Evolutionary conservation across 176 grass and related monocot species (phyloP).

Genomic region (Carex myosuroides): DNA sequence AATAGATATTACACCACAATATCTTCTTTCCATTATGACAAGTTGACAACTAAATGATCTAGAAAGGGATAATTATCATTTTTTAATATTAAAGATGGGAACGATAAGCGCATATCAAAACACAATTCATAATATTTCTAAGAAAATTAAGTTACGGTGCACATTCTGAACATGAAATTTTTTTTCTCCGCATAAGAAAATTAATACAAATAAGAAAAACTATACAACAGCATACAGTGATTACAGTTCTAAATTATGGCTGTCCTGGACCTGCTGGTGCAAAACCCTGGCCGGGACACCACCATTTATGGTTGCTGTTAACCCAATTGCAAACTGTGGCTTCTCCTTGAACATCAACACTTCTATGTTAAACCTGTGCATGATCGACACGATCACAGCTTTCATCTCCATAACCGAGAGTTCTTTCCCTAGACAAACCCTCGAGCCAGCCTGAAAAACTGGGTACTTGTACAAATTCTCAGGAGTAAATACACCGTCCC

Average conservation of each 20-base stretch:
- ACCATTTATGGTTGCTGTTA: conserved; percentile 59
- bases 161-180: conserved; percentile 22
- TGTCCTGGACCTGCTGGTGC: background rate
- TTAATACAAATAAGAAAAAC: background rate
- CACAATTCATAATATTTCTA: background rate
- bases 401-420: conserved; percentile 72
- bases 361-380: conserved; percentile 44
- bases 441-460: conserved; percentile 68
- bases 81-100: background rate
- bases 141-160: background rate
- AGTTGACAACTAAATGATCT: background rate
- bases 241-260: background rate
- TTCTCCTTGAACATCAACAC: conserved; percentile 16
- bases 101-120: background rate
- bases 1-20: background rate
- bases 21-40: background rate
- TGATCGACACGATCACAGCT: conserved; percentile 43
- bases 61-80: background rate
- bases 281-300: conserved; percentile 51
- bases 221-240: background rate
- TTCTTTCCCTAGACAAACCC: conserved; percentile 81
- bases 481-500: conserved; percentile 43
- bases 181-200: background rate
- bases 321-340: conserved; percentile 45
- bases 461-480: conserved; percentile 59